Base-by-base conservation (phyloP, 345 rosid species). In the Trapa incisa region DNA sequence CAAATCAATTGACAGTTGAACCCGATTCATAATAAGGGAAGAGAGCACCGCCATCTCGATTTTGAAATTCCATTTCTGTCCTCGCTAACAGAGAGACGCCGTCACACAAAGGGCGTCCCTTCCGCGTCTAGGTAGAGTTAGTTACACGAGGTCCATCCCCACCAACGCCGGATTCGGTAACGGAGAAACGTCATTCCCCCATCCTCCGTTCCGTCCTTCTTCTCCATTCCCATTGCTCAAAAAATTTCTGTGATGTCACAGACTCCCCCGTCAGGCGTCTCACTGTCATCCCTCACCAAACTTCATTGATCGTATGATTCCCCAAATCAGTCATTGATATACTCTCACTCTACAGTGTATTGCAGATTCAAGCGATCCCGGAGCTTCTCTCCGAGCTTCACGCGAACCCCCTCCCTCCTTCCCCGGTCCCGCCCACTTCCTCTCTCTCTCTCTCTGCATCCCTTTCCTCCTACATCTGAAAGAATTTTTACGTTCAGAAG, bases 61-160 rank as follows among this genome's bases (percentile, higher is more conserved):
- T 13, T 5, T 2, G 16, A 64, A 39, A 38, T 64, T 8, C 66
- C 66, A 8, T 14, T 64, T 64, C 32, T 64, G 37, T 17, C 66
- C 66, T 64, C 32, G 33, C 11, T 12, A 54, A 12, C 33, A 54
- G 4, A 54, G 4, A 4, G 60, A 54, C 60, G 11, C 60, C 60
- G 60, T 54, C 11, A 22, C 9, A 54, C 6, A 38, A 47, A 47
- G 41, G 47, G 66, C 37, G 53, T 45, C 4, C 35, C 35, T 37
- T 37, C 57, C 29, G 15, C 60, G 60, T 33, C 58, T 17, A 29
- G 69, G 48, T 50, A 48, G 69, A 29, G 69, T 66, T 50, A 48
- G 69, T 66, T 66, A 66, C 69, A 41, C 29, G 0, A 22, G 2
- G 37, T 66, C 68, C 69, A 33, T 50, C 16, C 69, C 69, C 37